phyloP scores from a whole-genome alignment of 768 basidiomycete species.

The Tremella yokohamensis region DNA sequence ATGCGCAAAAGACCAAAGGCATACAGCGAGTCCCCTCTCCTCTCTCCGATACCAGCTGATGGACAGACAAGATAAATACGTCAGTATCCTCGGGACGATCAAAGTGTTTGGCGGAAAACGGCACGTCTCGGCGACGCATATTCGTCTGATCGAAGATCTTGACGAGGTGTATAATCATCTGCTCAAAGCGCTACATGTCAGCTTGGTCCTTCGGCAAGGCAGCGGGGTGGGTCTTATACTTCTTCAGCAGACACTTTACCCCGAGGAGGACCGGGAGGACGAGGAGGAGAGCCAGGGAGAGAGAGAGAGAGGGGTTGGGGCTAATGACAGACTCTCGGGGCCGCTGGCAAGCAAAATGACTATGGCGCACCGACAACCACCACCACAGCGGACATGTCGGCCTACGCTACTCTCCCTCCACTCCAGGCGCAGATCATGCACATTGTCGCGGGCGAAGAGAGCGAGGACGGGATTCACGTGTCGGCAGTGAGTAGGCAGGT shows the following conservation, averaged over 20 bases:
- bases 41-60: conserved; percentile 6
- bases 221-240: conserved; percentile 54
- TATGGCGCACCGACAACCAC: conserved; percentile 16
- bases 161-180: conserved; percentile 81
- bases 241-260: conserved; percentile 1
- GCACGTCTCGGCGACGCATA: conserved; percentile 73
- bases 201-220: conserved; percentile 59
- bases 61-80: conserved; percentile 68
- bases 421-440: conserved; percentile 65
- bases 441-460: conserved; percentile 60
- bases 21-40: conserved; percentile 46
- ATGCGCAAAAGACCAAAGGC: conserved; percentile 49
- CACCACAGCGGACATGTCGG: conserved; percentile 18
- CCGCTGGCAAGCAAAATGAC: conserved; percentile 11
- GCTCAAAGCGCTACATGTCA: conserved; percentile 69
- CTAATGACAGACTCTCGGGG: background rate
- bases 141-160: conserved; percentile 65
- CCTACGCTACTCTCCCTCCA: conserved; percentile 59
- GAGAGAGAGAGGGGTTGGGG: background rate
- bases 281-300: background rate
- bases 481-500: conserved; percentile 66
- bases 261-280: background rate
- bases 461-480: conserved; percentile 69
- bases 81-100: conserved; percentile 74
- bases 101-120: conserved; percentile 77